phyloP scores from a whole-genome alignment of 352 stramenopile species.

The Thraustotheca clavata region DNA sequence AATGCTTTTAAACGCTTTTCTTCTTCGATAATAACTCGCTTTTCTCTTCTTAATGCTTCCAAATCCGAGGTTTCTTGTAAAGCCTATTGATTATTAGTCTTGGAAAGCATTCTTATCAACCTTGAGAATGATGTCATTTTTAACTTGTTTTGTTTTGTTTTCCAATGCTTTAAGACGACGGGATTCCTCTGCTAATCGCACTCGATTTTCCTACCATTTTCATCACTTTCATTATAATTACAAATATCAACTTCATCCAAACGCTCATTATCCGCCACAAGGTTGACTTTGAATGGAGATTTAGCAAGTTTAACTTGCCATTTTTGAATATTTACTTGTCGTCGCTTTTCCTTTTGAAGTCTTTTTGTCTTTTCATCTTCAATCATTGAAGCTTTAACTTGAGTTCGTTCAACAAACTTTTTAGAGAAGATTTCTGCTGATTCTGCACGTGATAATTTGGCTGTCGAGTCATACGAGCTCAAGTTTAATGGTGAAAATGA shows the following conservation, averaged over 20 bases:
- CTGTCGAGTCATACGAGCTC: conserved; percentile 5
- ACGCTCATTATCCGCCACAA: conserved; percentile 91
- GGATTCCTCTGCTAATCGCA: conserved; percentile 69
- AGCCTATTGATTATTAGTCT: conserved; percentile 26
- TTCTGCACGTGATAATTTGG: conserved; percentile 26
- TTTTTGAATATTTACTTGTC: conserved; percentile 53
- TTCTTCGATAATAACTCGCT: conserved; percentile 92
- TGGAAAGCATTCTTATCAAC: conserved; percentile 21
- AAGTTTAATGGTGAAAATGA: conserved; percentile 18
- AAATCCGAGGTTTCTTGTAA: conserved; percentile 86
- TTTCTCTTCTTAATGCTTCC: conserved; percentile 87
- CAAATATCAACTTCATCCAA: conserved; percentile 70
- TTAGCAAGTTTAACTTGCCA: conserved; percentile 88
- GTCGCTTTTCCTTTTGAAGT: conserved; percentile 50
- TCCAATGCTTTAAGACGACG: conserved; percentile 54
- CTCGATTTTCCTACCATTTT: conserved; percentile 40
- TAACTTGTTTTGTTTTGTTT: conserved; percentile 72
- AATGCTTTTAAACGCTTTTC: conserved; percentile 90
- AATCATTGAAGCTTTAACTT: conserved; percentile 51
- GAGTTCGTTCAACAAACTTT: conserved; percentile 62
- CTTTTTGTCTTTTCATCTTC: conserved; percentile 45
- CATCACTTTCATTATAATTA: background rate
- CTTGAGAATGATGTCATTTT: conserved; percentile 91
- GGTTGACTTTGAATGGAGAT: conserved; percentile 89
- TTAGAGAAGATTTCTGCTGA: conserved; percentile 73